A percentile compares a stretch with the other conserved stretches of the same genome.
Conservation (phyloP, 148 eudicot species). For the Amaranthus palmeri region DNA sequence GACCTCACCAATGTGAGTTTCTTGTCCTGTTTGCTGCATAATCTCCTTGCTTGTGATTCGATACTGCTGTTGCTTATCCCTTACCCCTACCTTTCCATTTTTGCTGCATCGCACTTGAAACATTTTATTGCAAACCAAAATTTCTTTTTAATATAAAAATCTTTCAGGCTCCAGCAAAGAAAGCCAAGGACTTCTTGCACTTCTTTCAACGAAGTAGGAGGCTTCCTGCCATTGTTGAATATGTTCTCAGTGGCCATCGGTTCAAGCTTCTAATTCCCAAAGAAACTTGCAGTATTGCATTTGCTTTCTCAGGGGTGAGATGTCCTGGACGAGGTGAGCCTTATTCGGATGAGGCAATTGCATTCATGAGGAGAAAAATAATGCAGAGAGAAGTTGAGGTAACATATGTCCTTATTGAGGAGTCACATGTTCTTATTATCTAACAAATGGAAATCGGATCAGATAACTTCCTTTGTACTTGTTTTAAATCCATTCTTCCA, state of each 20-base stretch:
- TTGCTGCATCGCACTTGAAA: neutral
- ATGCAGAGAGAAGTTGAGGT: slow-evolving; percentile 99
- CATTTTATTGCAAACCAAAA: neutral
- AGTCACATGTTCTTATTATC: neutral
- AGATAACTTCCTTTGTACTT: neutral
- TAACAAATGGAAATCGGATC: neutral
- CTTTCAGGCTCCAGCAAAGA: slow-evolving; percentile 71
- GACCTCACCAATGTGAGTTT: slow-evolving; percentile 73
- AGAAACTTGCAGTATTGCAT: slow-evolving; percentile 88
- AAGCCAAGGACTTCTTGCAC: slow-evolving; percentile 83
- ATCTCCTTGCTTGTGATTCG: neutral
- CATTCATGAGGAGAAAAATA: slow-evolving; percentile 88
- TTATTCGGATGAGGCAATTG: slow-evolving; percentile 82
- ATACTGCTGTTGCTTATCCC: neutral
- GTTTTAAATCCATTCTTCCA: neutral
- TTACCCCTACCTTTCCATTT: neutral
- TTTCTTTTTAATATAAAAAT: slow-evolving; percentile 2
- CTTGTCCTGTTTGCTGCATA: neutral
- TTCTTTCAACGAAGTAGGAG: slow-evolving; percentile 69
- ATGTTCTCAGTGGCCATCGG: slow-evolving; percentile 89
- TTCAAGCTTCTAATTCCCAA: slow-evolving; percentile 73
- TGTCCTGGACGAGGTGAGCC: slow-evolving; percentile 94
- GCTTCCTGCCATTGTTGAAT: slow-evolving; percentile 81
- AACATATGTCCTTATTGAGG: slow-evolving; percentile 2
- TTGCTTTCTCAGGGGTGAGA: slow-evolving; percentile 87